Percentiles rank a stretch among this genome's conserved stretches.
These are phyloP conservation scores for Leishmania tarentolae DNA, from an alignment of 208 protist genomes.

Conservation along the genomic window DNA sequence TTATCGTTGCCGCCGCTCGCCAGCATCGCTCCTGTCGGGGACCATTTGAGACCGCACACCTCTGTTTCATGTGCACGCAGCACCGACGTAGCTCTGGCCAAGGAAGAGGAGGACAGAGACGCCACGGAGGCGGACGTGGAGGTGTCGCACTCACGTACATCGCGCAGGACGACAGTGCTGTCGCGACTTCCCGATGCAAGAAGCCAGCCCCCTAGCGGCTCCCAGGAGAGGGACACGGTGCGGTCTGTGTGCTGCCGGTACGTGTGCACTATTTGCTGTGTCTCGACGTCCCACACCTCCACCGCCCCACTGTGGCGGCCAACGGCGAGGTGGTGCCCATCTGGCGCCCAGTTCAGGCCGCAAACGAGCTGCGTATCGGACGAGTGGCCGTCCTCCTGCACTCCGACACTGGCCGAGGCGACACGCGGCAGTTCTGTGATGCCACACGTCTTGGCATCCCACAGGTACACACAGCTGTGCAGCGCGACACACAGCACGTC, in stretches of 20 bases:
- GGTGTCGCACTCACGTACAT: constrained; percentile 83
- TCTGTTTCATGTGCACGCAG: constrained; percentile 94
- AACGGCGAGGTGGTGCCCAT: constrained; percentile 89
- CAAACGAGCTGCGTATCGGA: constrained; percentile 61
- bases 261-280: constrained; percentile 68
- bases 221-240: constrained; percentile 92
- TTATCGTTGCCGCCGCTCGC: constrained; percentile 99
- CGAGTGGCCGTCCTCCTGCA: neutral
- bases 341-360: constrained; percentile 92
- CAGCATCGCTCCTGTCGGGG: constrained; percentile 88
- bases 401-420: constrained; percentile 31
- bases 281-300: constrained; percentile 93
- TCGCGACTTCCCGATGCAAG: constrained; percentile 95
- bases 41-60: constrained; percentile 98
- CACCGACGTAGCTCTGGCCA: constrained; percentile 27
- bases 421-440: constrained; percentile 91
- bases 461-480: constrained; percentile 96
- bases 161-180: constrained; percentile 94
- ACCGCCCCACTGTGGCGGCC: constrained; percentile 88
- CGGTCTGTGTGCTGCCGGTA: constrained; percentile 86
- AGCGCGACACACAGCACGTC: constrained; percentile 97
- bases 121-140: constrained; percentile 1
- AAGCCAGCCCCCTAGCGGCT: constrained; percentile 55
- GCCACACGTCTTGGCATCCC: constrained; percentile 94
- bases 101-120: constrained; percentile 10